A percentile compares a stretch with the other conserved stretches of the same genome.
These are phyloP conservation scores for Emergomyces pasteurianus DNA, from an alignment of 2,329 filamentous ascomycete genomes.

Conservation along the genomic window DNA sequence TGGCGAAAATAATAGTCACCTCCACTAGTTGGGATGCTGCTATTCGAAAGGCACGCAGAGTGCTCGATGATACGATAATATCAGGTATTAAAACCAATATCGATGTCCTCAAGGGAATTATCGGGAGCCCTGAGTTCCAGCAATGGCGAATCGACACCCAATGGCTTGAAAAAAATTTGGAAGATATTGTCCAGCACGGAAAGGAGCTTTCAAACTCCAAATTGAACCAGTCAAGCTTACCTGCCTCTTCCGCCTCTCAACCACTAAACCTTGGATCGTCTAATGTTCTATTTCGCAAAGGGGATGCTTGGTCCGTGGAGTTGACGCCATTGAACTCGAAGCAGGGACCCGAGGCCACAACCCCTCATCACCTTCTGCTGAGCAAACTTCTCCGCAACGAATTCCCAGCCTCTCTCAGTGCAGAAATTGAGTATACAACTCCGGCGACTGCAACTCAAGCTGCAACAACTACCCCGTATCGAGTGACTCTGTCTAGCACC, in stretches of 20 bases:
- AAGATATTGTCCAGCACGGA: constrained; percentile 26
- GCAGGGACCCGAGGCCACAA: constrained; percentile 10
- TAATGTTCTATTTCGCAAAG: constrained; percentile 41
- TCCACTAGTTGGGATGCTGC: constrained; percentile 41
- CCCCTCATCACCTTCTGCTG: constrained; percentile 42
- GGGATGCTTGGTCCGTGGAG: constrained; percentile 46
- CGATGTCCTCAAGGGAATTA: constrained; percentile 42
- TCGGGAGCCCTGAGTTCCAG: constrained; percentile 40
- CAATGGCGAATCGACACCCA: constrained; percentile 40
- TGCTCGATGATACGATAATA: constrained; percentile 45
- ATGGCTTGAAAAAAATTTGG: constrained; percentile 45
- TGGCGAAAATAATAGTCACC: constrained; percentile 49
- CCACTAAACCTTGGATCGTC: constrained; percentile 9
- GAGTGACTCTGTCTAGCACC: constrained; percentile 34
- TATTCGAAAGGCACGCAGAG: constrained; percentile 43
- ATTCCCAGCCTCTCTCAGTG: constrained; percentile 44
- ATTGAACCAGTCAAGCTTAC: constrained; percentile 12
- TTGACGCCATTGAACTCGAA: constrained; percentile 27
- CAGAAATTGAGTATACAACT: constrained; percentile 40
- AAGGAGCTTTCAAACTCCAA: constrained; percentile 17
- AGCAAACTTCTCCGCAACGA: constrained; percentile 46
- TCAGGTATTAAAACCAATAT: constrained; percentile 48
- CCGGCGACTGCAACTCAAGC: constrained; percentile 16
- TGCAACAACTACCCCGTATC: constrained; percentile 28
- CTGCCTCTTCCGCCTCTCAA: constrained; percentile 17